Evolutionary conservation across 176 grass and related monocot species (phyloP).

Genomic region (Eleusine coracana): DNA sequence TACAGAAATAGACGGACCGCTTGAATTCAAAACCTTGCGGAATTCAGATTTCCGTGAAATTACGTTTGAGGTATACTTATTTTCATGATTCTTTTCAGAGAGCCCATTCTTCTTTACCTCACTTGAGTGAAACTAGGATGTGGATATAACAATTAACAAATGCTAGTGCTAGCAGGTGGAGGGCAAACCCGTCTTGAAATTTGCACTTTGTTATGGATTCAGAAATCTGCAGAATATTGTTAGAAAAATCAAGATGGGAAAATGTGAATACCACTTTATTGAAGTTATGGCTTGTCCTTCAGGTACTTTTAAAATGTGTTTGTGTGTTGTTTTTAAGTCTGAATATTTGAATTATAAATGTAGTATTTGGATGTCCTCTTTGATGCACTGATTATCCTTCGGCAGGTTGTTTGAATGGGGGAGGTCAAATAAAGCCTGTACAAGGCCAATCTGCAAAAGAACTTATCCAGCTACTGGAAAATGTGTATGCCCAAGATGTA

Average conservation of each 20-base stretch:
- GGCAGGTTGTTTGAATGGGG: slow-evolving; percentile 90
- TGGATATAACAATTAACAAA: slow-evolving; percentile 22
- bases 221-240: slow-evolving; percentile 94
- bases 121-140: neutral
- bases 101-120: neutral
- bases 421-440: slow-evolving; percentile 94
- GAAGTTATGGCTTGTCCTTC: slow-evolving; percentile 99
- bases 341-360: neutral
- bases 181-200: slow-evolving; percentile 81
- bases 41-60: slow-evolving; percentile 92
- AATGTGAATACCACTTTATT: slow-evolving; percentile 92
- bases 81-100: neutral
- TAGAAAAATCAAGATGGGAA: slow-evolving; percentile 92
- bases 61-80: slow-evolving; percentile 68
- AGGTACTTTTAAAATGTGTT: slow-evolving; percentile 54
- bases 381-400: neutral
- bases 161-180: slow-evolving; percentile 69
- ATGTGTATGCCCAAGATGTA: slow-evolving; percentile 89
- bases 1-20: slow-evolving; percentile 62
- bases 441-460: slow-evolving; percentile 76
- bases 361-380: slow-evolving; percentile 2
- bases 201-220: slow-evolving; percentile 97
- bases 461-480: slow-evolving; percentile 78
- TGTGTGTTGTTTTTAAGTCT: neutral
- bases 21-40: slow-evolving; percentile 73